Conservation (phyloP, 441 rosid genomes). For the Cnidoscolus chayamansa region DNA sequence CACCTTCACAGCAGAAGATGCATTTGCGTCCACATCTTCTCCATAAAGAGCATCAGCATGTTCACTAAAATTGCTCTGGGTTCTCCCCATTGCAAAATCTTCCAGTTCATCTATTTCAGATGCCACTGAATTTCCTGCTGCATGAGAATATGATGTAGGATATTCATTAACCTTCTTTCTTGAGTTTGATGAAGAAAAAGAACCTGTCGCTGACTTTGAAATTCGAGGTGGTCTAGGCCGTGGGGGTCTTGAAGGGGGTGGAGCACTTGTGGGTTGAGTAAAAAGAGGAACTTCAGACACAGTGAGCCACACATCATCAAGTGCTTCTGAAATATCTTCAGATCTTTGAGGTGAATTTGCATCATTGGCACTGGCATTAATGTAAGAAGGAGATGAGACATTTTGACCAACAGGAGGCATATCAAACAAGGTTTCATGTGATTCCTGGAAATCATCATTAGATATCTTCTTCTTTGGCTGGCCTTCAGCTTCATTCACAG, state of each 20-base stretch:
- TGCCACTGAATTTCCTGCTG: slow-evolving; percentile 37
- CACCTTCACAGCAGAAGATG: slow-evolving; percentile 74
- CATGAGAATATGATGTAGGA: slow-evolving; percentile 42
- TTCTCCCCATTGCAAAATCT: slow-evolving; percentile 56
- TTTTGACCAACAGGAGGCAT: slow-evolving; percentile 26
- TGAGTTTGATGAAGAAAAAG: slow-evolving; percentile 37
- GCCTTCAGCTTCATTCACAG: slow-evolving; percentile 38
- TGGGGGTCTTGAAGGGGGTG: slow-evolving; percentile 93
- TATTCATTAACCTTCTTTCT: slow-evolving; percentile 50
- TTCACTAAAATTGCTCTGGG: slow-evolving; percentile 38
- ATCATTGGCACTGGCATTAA: slow-evolving; percentile 35
- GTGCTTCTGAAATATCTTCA: slow-evolving; percentile 48
- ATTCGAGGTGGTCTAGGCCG: slow-evolving; percentile 76
- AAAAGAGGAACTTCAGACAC: slow-evolving; percentile 87
- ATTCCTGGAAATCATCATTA: slow-evolving; percentile 19
- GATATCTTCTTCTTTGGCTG: slow-evolving; percentile 39
- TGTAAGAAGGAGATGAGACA: slow-evolving; percentile 42
- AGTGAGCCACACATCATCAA: slow-evolving; percentile 81
- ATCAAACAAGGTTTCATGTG: no score
- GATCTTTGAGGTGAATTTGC: slow-evolving; percentile 43
- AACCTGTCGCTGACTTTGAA: slow-evolving; percentile 36
- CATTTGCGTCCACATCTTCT: slow-evolving; percentile 51
- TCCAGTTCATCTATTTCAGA: slow-evolving; percentile 68
- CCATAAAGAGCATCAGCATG: slow-evolving; percentile 40
- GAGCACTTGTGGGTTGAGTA: slow-evolving; percentile 76